phyloP scores from a whole-genome alignment of 768 basidiomycete species.

The Mrakia gelida region DNA sequence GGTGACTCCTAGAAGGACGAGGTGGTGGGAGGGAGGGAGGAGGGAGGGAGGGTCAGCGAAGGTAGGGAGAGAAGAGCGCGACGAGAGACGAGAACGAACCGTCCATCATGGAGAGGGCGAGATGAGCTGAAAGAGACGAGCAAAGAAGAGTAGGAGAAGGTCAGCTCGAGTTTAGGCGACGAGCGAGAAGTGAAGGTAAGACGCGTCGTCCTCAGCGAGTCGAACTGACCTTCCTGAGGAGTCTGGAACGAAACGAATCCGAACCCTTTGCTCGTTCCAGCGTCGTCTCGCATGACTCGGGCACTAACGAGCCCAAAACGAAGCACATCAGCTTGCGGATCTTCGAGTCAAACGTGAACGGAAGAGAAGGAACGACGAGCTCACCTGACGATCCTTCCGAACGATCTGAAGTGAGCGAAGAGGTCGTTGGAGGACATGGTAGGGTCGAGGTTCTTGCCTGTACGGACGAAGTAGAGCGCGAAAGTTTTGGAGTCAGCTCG shows the following conservation, averaged over 20 bases:
- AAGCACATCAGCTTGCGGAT: background rate
- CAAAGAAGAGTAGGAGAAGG: too few species aligned
- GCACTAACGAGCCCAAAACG: conserved; percentile 54
- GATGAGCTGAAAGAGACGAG: conserved; percentile 52
- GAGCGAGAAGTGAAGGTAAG: too few species aligned
- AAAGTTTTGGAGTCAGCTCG: background rate
- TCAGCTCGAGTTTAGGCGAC: too few species aligned
- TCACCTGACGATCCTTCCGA: conserved; percentile 83
- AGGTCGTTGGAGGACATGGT: conserved; percentile 79
- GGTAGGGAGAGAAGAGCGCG: background rate
- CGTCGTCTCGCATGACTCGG: conserved; percentile 84
- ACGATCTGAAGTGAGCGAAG: conserved; percentile 66
- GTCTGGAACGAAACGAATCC: conserved; percentile 85
- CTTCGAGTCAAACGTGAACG: conserved; percentile 24
- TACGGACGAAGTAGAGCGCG: conserved; percentile 32
- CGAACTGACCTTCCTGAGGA: conserved; percentile 64
- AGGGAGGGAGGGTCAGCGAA: background rate
- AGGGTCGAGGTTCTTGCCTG: conserved; percentile 69
- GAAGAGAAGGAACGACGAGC: background rate
- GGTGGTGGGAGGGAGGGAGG: background rate
- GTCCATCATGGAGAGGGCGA: conserved; percentile 77
- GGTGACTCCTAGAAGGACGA: conserved; percentile 35
- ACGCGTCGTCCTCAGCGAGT: too few species aligned
- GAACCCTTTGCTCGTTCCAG: conserved; percentile 75
- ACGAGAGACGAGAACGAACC: conserved; percentile 46